Evolutionary conservation across 169 alveolate genomes (phyloP).

Genomic region (Cryptosporidium tyzzeri): DNA sequence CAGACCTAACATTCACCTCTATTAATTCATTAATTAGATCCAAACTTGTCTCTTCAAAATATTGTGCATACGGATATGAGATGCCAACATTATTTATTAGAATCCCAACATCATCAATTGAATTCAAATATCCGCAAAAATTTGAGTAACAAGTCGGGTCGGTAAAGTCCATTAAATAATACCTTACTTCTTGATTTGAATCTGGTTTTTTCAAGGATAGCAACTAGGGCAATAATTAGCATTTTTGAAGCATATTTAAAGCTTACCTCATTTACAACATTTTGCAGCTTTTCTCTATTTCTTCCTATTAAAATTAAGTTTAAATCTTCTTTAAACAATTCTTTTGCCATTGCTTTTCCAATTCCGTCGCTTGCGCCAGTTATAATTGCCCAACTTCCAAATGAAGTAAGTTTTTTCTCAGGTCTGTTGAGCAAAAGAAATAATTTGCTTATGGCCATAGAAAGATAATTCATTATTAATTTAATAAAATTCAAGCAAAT

Average conservation of each 20-base stretch:
- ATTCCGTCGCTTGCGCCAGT: slow-evolving; percentile 89
- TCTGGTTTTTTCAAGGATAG: slow-evolving; percentile 2
- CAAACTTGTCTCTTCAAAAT: slow-evolving; percentile 78
- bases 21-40: slow-evolving; percentile 79
- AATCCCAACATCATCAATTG: slow-evolving; percentile 76
- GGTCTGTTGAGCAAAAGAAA: neutral
- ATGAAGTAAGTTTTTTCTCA: slow-evolving; percentile 68
- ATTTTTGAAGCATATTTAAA: neutral
- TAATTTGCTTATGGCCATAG: neutral
- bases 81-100: slow-evolving; percentile 84
- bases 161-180: slow-evolving; percentile 43
- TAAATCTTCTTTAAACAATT: slow-evolving; percentile 77
- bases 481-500: neutral
- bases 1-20: slow-evolving; percentile 79
- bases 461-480: slow-evolving; percentile 27
- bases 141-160: slow-evolving; percentile 16
- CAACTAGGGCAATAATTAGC: neutral
- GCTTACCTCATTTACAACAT: slow-evolving; percentile 36
- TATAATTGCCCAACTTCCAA: slow-evolving; percentile 84
- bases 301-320: slow-evolving; percentile 74
- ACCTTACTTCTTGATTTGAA: slow-evolving; percentile 46
- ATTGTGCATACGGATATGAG: slow-evolving; percentile 81
- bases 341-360: slow-evolving; percentile 83
- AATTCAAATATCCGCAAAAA: neutral
- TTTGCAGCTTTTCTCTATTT: slow-evolving; percentile 48